These are phyloP conservation scores for cucumber (Cucumis sativus) DNA, from an alignment of 306 rosid species.

Conservation along the genomic window Cucumber_9930_V3 NC_026655.2:15664001-15664500, in stretches of 20 bases:
- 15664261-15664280: not conserved
- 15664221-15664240: not conserved
- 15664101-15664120: not conserved
- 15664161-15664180: not conserved
- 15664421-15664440: slow-evolving; percentile 46
- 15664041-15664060: not conserved
- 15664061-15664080: no score
- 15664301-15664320: not conserved
- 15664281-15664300: not conserved
- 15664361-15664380: slow-evolving; percentile 24
- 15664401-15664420: slow-evolving; percentile 59
- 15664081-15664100: not conserved
- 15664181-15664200: not conserved
- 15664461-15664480: slow-evolving; percentile 65
- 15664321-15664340: not conserved
- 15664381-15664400: slow-evolving; percentile 69
- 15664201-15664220: not conserved
- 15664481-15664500: slow-evolving; percentile 63
- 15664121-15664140: not conserved
- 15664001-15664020: not conserved
- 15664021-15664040: not conserved
- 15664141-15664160: not conserved
- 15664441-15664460: slow-evolving; percentile 37
- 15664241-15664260: not conserved
- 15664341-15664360: not conserved